Evolutionary conservation across 2,329 filamentous ascomycete genomes (phyloP).

Genomic region (Penicillium thymicola): DNA sequence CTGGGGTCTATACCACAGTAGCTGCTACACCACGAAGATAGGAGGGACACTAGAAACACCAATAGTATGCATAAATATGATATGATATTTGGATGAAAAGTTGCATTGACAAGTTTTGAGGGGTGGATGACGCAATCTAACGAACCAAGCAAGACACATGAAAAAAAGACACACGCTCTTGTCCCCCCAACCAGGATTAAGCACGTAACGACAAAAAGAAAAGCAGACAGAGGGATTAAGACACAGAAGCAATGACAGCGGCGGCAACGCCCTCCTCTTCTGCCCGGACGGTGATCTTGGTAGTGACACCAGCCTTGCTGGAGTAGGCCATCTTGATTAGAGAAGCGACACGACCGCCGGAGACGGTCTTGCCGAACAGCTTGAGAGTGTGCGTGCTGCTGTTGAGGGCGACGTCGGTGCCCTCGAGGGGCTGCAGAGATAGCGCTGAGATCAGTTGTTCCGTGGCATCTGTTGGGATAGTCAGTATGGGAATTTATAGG

Average conservation of each 20-base stretch:
- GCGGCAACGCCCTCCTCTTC: conserved; percentile 90
- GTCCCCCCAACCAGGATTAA: conserved; percentile 13
- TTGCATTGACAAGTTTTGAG: conserved; percentile 14
- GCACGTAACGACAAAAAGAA: conserved; percentile 18
- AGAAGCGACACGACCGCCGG: conserved; percentile 82
- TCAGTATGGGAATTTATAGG: conserved; percentile 23
- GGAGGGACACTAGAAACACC: background rate
- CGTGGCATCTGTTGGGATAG: conserved; percentile 68
- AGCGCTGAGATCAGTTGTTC: conserved; percentile 83
- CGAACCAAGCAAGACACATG: conserved; percentile 13
- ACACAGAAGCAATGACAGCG: conserved; percentile 78
- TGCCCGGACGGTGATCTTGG: conserved; percentile 87
- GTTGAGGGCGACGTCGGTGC: conserved; percentile 84
- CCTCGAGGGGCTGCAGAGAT: conserved; percentile 89
- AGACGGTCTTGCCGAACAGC: conserved; percentile 91
- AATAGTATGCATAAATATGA: background rate
- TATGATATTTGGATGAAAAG: conserved; percentile 11
- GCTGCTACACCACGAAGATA: background rate
- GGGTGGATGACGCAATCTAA: conserved; percentile 13
- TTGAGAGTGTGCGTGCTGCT: conserved; percentile 92
- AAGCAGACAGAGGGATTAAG: conserved; percentile 51
- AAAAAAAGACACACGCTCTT: conserved; percentile 11
- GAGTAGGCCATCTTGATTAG: conserved; percentile 91
- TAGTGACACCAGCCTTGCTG: conserved; percentile 87
- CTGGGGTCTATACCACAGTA: background rate